A percentile compares a stretch with the other conserved stretches of the same genome.
These are phyloP conservation scores for Pseudogymnoascus sp. DNA, from an alignment of 2,329 filamentous ascomycete species.

Conservation along the genomic window DNA sequence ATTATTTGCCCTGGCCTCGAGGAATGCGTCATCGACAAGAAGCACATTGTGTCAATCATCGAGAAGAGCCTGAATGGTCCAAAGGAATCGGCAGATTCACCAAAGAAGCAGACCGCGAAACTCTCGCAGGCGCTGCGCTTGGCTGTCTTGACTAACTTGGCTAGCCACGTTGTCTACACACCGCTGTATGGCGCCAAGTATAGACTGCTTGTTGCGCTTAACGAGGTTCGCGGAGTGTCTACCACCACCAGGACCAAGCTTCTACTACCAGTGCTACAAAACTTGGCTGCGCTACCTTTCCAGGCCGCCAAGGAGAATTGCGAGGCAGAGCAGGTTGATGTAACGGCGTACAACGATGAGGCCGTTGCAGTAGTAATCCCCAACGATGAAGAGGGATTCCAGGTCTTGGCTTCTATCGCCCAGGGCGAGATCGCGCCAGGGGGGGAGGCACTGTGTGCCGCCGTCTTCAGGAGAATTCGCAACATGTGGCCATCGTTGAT, in stretches of 20 bases:
- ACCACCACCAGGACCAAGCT: constrained; percentile 60
- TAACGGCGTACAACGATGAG: constrained; percentile 41
- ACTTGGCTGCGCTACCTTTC: constrained; percentile 53
- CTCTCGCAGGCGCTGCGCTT: constrained; percentile 53
- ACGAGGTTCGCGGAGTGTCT: constrained; percentile 64
- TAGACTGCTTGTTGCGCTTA: constrained; percentile 62
- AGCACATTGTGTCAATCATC: constrained; percentile 58
- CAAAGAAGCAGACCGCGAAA: constrained; percentile 35
- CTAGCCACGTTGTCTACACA: constrained; percentile 61
- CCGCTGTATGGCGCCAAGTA: constrained; percentile 63
- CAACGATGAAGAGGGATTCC: constrained; percentile 49
- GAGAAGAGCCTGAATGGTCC: constrained; percentile 49
- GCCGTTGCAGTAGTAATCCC: constrained; percentile 44
- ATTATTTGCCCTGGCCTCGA: constrained; percentile 69
- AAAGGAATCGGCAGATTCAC: constrained; percentile 31
- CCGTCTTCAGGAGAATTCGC: constrained; percentile 60
- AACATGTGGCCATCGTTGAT: constrained; percentile 68
- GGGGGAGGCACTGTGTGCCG: constrained; percentile 46
- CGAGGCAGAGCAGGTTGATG: constrained; percentile 37
- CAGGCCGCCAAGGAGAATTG: constrained; percentile 44
- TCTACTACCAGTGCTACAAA: constrained; percentile 64
- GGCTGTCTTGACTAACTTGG: constrained; percentile 62
- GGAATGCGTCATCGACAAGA: constrained; percentile 74
- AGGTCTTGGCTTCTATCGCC: constrained; percentile 43
- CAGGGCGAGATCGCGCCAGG: constrained; percentile 33